Evolutionary conservation across 768 basidiomycete genomes (phyloP).

Genomic region (Auricularia auricula-judae): DNA sequence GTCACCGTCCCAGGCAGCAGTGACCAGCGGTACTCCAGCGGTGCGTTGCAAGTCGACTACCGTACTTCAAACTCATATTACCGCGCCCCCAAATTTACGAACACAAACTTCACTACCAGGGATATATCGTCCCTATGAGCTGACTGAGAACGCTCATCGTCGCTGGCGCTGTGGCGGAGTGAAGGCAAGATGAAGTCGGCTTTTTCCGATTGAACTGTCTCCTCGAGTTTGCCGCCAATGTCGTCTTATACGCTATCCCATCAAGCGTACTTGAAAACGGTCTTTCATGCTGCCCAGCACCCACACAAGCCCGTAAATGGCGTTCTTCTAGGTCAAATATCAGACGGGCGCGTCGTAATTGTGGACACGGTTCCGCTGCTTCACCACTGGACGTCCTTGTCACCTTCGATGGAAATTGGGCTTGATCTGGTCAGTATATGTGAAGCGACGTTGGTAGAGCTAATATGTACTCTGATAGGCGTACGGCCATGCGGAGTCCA

Average conservation of each 20-base stretch:
- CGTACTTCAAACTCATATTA: too few relatives aligned
- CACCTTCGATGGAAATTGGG: slow-evolving; percentile 80
- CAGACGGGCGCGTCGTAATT: slow-evolving; percentile 28
- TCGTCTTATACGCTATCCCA: slow-evolving; percentile 40
- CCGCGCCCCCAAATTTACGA: too few relatives aligned
- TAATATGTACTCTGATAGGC: slow-evolving; percentile 30
- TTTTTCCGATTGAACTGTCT: too few relatives aligned
- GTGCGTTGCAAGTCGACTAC: too few relatives aligned
- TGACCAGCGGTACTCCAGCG: too few relatives aligned
- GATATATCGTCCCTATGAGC: too few relatives aligned
- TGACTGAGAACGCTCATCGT: too few relatives aligned
- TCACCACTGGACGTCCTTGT: slow-evolving; percentile 77
- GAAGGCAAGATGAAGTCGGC: too few relatives aligned
- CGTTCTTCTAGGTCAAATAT: slow-evolving; percentile 52
- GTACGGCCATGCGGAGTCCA: slow-evolving; percentile 43
- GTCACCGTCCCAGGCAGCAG: too few relatives aligned
- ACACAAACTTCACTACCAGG: too few relatives aligned
- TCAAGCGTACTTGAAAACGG: slow-evolving; percentile 60
- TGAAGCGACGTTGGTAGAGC: neutral
- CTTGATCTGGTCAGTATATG: slow-evolving; percentile 54
- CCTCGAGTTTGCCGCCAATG: neutral
- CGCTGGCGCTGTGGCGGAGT: too few relatives aligned
- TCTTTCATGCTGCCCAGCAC: slow-evolving; percentile 72
- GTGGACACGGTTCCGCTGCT: slow-evolving; percentile 65
- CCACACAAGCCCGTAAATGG: slow-evolving; percentile 70